Conservation (phyloP, 192 early-diverging fungal species). For the Dissophora globulifera region DNA sequence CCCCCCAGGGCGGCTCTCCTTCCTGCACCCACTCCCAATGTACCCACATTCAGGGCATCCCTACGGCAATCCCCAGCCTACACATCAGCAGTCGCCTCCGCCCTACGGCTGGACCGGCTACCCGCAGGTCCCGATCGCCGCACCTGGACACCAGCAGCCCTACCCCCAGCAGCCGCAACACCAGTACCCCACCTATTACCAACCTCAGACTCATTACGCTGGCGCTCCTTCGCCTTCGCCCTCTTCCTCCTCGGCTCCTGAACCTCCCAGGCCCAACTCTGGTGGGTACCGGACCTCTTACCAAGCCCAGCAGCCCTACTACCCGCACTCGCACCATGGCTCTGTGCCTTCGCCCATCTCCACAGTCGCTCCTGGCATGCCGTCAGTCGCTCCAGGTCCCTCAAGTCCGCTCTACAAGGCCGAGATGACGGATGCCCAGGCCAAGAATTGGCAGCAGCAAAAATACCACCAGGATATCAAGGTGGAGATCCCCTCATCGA, state of each 20-base stretch:
- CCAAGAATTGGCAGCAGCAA: conserved; percentile 15
- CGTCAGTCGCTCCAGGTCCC: conserved; percentile 6
- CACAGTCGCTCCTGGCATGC: neutral
- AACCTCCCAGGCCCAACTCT: neutral
- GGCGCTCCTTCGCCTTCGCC: neutral
- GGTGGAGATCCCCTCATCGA: conserved; percentile 26
- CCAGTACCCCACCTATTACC: conserved; percentile 10
- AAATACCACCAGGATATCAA: conserved; percentile 33
- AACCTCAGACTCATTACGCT: neutral
- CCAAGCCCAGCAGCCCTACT: conserved; percentile 13
- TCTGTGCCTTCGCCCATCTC: neutral
- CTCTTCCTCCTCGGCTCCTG: too few species aligned
- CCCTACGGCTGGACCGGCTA: conserved; percentile 17
- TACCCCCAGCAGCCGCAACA: conserved; percentile 1
- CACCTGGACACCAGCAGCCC: conserved; percentile 1
- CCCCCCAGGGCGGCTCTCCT: neutral
- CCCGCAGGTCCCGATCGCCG: neutral
- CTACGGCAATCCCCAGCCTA: neutral
- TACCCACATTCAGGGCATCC: conserved; percentile 32
- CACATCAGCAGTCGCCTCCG: conserved; percentile 16
- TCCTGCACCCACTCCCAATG: conserved; percentile 2
- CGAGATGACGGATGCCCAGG: conserved; percentile 39
- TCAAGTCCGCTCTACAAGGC: conserved; percentile 41
- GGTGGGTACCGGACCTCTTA: neutral
- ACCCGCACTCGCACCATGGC: neutral